Evolutionary conservation across 306 rosid species (phyloP), one percentile per base, ranked within the genome.

Genomic region (Malus domestica): DNA sequence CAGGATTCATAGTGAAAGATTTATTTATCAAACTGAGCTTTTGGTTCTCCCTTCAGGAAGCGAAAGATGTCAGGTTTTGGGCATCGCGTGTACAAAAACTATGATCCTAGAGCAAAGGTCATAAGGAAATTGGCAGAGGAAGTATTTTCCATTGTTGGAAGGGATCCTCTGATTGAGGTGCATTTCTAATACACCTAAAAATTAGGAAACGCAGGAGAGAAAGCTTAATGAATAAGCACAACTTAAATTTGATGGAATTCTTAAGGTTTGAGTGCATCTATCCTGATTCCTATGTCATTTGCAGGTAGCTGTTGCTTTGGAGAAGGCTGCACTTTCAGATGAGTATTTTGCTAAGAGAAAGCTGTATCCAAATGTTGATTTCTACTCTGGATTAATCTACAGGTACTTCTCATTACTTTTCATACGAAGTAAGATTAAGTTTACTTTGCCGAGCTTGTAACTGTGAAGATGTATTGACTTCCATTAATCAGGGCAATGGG

Each of bases 21-120:
- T 33, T 78, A n/a, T 55, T 72, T 40, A 11, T 75, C 80, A 20
- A 74, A 65, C 40, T n/a, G 42, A 73, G 62, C 5, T 65, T 68
- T 15, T 12, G 11, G 68, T 76, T 63, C 49, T 65, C 81, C 29
- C 74, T 84, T 58, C 81, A 93, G 97, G 89, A 93, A 93, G 79
- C 85, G 96, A 61, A 93, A 93, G 91, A 88, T 93, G 89, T 86
- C 97, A 80, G 97, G 98, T 77, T 93, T 93, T 84, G 97, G 97
- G 45, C 98, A 91, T 82, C 91, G 98, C 13, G 98, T 93, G 63
- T 91, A 91, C 89, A 93, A 93, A 86, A 93, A 89, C 85, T 93
- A 93, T 67, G 98, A 93, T 78, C 98, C 98, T 14, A 85, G 98
- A 87, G 98, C 97, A 13, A 91, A 84, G 87, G 97, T 93, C 80